Evolutionary conservation across 352 stramenopile species (phyloP).

Genomic region (Pythium diclinum): DNA sequence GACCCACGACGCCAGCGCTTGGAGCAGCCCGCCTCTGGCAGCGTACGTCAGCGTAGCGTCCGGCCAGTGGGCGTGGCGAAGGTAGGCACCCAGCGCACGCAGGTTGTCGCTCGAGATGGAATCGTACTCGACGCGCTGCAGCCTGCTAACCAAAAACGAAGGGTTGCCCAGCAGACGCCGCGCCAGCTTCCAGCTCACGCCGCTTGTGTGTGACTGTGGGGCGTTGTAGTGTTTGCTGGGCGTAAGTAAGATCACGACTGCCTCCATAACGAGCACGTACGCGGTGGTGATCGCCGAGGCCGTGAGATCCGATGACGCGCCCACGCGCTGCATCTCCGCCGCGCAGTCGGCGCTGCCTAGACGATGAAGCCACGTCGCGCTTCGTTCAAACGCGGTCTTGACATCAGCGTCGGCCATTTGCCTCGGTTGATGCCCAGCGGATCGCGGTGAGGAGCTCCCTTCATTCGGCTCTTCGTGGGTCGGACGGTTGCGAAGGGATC

Average conservation of each 20-base stretch:
- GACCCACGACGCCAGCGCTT: constrained; percentile 51
- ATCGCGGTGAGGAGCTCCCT: constrained; percentile 1
- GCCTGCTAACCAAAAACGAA: constrained; percentile 43
- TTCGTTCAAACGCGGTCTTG: constrained; percentile 49
- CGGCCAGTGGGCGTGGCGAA: constrained; percentile 56
- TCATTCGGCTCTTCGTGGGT: constrained; percentile 6
- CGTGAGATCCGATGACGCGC: constrained; percentile 1
- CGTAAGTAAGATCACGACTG: constrained; percentile 74
- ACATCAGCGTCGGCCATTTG: constrained; percentile 20
- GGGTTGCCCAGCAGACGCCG: constrained; percentile 48
- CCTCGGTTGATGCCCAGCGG: neutral
- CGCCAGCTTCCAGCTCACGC: constrained; percentile 71
- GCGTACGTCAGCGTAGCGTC: constrained; percentile 26
- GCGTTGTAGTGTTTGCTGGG: constrained; percentile 60
- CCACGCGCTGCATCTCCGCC: constrained; percentile 35
- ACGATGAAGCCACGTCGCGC: constrained; percentile 28
- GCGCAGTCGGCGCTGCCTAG: constrained; percentile 19
- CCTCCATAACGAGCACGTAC: constrained; percentile 76
- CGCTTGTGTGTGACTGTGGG: constrained; percentile 40
- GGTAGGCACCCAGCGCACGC: constrained; percentile 47
- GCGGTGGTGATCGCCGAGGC: constrained; percentile 7
- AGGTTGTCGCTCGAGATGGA: constrained; percentile 53
- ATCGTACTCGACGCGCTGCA: constrained; percentile 41
- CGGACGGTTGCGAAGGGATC: constrained; percentile 48
- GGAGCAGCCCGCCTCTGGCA: constrained; percentile 34